Evolutionary conservation across 768 basidiomycete genomes (phyloP).

Genomic region (Mycena polygramma): DNA sequence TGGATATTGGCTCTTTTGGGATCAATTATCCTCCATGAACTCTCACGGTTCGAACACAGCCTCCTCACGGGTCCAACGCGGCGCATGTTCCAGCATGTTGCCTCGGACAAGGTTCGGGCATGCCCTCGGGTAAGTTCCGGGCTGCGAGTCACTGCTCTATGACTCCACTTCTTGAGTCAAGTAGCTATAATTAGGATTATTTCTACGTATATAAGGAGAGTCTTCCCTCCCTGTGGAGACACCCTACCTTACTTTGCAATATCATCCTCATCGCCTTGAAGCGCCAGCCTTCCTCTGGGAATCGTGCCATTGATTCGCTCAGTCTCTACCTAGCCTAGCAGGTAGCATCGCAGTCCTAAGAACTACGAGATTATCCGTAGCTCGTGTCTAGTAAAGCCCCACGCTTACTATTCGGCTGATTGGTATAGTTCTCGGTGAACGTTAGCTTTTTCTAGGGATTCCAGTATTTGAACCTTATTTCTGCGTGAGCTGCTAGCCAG

Average conservation of each 20-base stretch:
- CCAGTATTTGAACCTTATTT: no score
- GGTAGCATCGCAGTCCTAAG: no score
- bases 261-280: background rate
- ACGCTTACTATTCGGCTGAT: no score
- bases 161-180: background rate
- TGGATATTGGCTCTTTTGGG: background rate
- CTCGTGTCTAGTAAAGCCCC: no score
- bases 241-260: background rate
- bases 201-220: no score
- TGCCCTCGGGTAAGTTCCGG: background rate
- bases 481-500: no score
- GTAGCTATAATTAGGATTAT: background rate
- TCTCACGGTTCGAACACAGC: background rate
- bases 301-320: no score
- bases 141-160: background rate
- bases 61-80: background rate
- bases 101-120: background rate
- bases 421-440: no score
- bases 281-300: no score
- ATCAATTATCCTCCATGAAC: background rate
- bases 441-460: no score
- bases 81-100: background rate
- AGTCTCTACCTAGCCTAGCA: no score
- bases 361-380: no score
- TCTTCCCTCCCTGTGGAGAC: background rate